Conservation (phyloP, 1,139 yeast species). For the Diutina ranongensis region DNA sequence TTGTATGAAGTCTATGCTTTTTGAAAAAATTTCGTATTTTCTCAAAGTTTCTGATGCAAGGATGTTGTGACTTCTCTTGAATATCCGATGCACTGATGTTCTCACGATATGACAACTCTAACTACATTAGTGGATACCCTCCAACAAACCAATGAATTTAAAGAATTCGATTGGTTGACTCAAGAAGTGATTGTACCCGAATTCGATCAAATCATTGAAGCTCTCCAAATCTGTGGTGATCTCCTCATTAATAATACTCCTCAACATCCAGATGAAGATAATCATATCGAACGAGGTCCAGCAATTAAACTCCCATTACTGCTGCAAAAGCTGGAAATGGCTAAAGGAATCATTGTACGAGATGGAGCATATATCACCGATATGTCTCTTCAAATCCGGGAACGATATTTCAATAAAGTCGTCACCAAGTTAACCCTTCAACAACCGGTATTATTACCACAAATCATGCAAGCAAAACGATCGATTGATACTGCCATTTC, state of each 20-base stretch:
- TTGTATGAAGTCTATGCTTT: too few species aligned
- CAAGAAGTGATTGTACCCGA: constrained; percentile 22
- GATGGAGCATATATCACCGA: constrained; percentile 30
- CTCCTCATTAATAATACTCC: constrained; percentile 28
- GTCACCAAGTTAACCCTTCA: constrained; percentile 17
- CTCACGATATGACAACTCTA: not conserved
- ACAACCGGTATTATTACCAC: constrained; percentile 23
- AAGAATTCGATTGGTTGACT: constrained; percentile 32
- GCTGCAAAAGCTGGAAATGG: constrained; percentile 25
- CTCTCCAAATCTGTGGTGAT: constrained; percentile 28
- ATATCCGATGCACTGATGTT: too few species aligned
- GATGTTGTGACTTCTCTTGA: too few species aligned
- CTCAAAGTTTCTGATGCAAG: too few species aligned
- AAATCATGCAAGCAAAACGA: constrained; percentile 21
- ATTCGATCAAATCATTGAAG: constrained; percentile 29
- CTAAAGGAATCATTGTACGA: constrained; percentile 31
- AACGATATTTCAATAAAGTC: constrained; percentile 22
- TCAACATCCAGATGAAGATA: constrained; percentile 21
- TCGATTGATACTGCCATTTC: constrained; percentile 22
- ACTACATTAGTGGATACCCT: not conserved
- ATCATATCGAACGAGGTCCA: constrained; percentile 24
- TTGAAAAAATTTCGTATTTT: too few species aligned
- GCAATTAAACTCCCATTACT: constrained; percentile 30
- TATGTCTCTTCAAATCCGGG: constrained; percentile 18
- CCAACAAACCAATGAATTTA: constrained; percentile 2